Conservation (phyloP, 164 flowering plant species). For the Sextonia rubra region DNA sequence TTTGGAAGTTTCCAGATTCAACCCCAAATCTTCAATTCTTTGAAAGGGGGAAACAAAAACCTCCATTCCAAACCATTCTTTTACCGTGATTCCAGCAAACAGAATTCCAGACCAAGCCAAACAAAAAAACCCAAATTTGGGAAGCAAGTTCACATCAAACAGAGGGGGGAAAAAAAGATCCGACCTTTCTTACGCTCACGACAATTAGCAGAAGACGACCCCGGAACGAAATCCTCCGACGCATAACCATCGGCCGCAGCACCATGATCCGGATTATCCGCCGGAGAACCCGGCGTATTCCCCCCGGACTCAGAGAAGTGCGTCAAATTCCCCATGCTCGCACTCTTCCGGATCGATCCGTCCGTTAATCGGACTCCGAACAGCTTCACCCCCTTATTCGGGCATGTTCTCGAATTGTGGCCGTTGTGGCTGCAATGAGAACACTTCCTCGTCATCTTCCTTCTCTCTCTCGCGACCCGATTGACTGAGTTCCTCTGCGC, state of each 20-base stretch:
- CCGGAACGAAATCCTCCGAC: conserved; percentile 83
- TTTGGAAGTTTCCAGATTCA: too few species aligned
- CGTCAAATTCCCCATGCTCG: conserved; percentile 81
- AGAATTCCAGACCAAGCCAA: neutral
- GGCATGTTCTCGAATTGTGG: conserved; percentile 87
- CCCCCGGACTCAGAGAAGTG: conserved; percentile 45
- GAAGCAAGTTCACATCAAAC: neutral
- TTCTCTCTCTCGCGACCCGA: too few species aligned
- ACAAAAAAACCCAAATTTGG: neutral
- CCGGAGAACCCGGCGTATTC: conserved; percentile 45
- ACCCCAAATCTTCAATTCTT: too few species aligned
- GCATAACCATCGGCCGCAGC: conserved; percentile 65
- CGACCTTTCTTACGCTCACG: conserved; percentile 88
- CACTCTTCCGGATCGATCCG: conserved; percentile 86
- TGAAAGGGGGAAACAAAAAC: too few species aligned
- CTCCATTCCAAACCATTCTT: too few species aligned
- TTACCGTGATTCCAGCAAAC: neutral
- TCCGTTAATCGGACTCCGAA: conserved; percentile 86
- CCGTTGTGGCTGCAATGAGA: conserved; percentile 91
- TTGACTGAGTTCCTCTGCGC: too few species aligned
- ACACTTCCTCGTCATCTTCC: conserved; percentile 71
- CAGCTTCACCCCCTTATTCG: conserved; percentile 84
- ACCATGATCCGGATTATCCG: conserved; percentile 50
- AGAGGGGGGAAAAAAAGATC: neutral
- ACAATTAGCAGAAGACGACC: conserved; percentile 52